Evolutionary conservation across 192 early-diverging fungal genomes (phyloP), one percentile per base, ranked within the genome.

Genomic region (Entophlyctis luteolus): DNA sequence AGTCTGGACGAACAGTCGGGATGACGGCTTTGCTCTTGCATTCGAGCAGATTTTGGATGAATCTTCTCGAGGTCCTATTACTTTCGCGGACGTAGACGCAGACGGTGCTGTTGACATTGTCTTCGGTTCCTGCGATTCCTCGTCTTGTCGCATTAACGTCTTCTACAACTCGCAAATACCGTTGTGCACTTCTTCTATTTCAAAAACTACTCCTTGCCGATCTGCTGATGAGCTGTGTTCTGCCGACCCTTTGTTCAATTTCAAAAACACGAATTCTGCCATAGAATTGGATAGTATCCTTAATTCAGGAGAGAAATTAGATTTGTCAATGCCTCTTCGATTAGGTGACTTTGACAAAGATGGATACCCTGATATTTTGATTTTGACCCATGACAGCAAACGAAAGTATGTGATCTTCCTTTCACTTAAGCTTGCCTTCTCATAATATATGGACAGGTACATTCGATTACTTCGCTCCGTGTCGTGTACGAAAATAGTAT

Each of bases 21-120:
- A 60, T 23, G 31, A 18, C 2, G 59, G 59, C 14, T 60, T 60
- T 45, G 23, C 38, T 5, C 59, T 60, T 59, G 79, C 79, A n/a
- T 72, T 77, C 50, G 71, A 74, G 4, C 79, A 87, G 2, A 65
- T 77, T 29, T 72, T 95, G 36, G 92, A 91, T 5, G 57, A 72
- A 0, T 79, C 79, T 6, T 74, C 85, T 1, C 59, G 47, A 35
- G 95, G 93, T 2, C 88, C 82, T 29, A 79, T 98, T 32, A 82
- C 89, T 2, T 95, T 98, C 81, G 91, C 90, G 22, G 95, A 98
- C 62, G 90, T 97, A 63, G 89, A 94, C 78, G 91, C 86, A n/a
- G 91, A 93, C 77, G 93, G 93, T 27, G 86, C 91, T 14, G 75
- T 93, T 31, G 93, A 96, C 71, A 81, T 93, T 63, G 79, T 96